Conservation (phyloP, 768 basidiomycete species). For the Rhizopogon vulgaris region DNA sequence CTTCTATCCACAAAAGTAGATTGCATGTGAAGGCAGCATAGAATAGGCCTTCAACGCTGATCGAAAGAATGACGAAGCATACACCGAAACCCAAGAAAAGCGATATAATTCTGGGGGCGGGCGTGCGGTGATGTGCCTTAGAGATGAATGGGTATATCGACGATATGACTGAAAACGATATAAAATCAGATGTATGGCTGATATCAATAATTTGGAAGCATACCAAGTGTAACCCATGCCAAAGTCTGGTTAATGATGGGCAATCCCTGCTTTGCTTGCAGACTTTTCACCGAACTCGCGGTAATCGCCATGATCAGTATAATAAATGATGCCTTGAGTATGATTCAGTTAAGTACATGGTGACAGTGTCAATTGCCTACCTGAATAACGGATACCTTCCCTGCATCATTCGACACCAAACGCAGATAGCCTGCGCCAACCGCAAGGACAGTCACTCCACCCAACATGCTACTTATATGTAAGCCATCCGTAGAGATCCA, state of each 20-base stretch:
- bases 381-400: slow-evolving; percentile 14
- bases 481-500: slow-evolving; percentile 2
- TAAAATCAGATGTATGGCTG: neutral
- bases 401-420: neutral
- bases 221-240: slow-evolving; percentile 66
- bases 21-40: slow-evolving; percentile 63
- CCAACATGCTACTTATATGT: slow-evolving; percentile 32
- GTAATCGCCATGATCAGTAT: slow-evolving; percentile 47
- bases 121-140: slow-evolving; percentile 27
- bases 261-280: slow-evolving; percentile 64
- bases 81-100: slow-evolving; percentile 70
- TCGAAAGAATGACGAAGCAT: slow-evolving; percentile 74
- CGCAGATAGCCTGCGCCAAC: slow-evolving; percentile 23
- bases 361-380: slow-evolving; percentile 8
- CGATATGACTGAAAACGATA: slow-evolving; percentile 34
- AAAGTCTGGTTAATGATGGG: slow-evolving; percentile 51
- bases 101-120: slow-evolving; percentile 46
- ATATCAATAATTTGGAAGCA: slow-evolving; percentile 11
- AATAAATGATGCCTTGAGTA: slow-evolving; percentile 38
- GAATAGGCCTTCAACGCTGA: slow-evolving; percentile 78
- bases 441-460: slow-evolving; percentile 40
- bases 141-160: slow-evolving; percentile 47
- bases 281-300: slow-evolving; percentile 46
- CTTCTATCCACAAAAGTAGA: slow-evolving; percentile 59
- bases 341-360: neutral